These are phyloP conservation scores for Euclidium syriacum DNA, from an alignment of 345 rosid species.

Conservation along the genomic window DNA sequence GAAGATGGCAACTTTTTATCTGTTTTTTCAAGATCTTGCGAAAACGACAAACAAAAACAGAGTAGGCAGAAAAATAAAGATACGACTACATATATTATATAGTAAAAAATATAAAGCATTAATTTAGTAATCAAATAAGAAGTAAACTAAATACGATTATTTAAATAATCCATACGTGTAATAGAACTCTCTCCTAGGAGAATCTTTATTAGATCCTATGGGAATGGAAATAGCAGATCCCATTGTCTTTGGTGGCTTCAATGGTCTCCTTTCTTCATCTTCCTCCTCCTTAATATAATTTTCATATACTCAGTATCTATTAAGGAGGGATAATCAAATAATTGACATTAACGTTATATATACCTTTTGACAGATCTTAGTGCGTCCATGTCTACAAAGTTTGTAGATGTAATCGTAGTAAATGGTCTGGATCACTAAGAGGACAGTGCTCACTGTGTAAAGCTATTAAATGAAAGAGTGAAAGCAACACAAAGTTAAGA, in stretches of 20 bases:
- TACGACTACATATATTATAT: neutral
- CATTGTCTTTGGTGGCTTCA: constrained; percentile 31
- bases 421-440: constrained; percentile 65
- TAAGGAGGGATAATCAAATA: neutral
- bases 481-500: neutral
- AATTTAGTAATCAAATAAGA: neutral
- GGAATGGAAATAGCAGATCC: constrained; percentile 63
- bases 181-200: constrained; percentile 47
- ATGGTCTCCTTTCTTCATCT: constrained; percentile 50
- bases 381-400: constrained; percentile 35
- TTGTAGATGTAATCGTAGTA: constrained; percentile 66
- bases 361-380: constrained; percentile 19
- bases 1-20: neutral
- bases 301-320: neutral
- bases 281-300: constrained; percentile 15
- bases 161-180: constrained; percentile 44
- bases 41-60: neutral
- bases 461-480: constrained; percentile 42
- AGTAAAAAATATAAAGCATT: neutral
- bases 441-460: constrained; percentile 71
- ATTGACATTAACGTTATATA: too few relatives aligned
- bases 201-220: constrained; percentile 24
- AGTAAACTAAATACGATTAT: neutral
- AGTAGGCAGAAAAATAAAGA: neutral
- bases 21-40: neutral